A percentile compares a stretch with the other conserved stretches of the same genome.
Conservation (phyloP, 106 monocot genomes). For the Apostasia ramifera region DNA sequence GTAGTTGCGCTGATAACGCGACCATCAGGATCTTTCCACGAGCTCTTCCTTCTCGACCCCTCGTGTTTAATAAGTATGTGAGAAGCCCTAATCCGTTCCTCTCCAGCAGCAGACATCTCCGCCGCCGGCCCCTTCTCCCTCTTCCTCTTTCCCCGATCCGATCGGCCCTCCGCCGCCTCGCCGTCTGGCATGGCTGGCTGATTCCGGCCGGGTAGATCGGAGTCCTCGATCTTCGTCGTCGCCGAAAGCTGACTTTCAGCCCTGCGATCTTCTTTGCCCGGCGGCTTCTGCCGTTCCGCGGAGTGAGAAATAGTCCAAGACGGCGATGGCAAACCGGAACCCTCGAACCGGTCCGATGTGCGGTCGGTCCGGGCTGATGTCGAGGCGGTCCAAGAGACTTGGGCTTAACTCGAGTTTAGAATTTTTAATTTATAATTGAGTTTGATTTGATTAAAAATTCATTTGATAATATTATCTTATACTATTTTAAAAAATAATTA, state of each 20-base stretch:
- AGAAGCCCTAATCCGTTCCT: slow-evolving; percentile 38
- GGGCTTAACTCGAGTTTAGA: too few relatives aligned
- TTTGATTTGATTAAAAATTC: too few relatives aligned
- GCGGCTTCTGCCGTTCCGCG: too few relatives aligned
- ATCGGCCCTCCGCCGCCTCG: neutral
- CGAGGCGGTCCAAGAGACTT: too few relatives aligned
- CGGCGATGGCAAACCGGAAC: too few relatives aligned
- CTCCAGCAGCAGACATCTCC: slow-evolving; percentile 2
- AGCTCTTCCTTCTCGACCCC: slow-evolving; percentile 56
- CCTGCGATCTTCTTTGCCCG: too few relatives aligned
- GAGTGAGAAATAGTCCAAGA: too few relatives aligned
- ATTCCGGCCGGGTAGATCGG: neutral
- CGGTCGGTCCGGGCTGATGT: too few relatives aligned
- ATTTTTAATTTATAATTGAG: too few relatives aligned
- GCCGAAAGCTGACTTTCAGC: neutral
- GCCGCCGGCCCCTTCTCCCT: slow-evolving; percentile 3
- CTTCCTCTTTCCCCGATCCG: slow-evolving; percentile 4
- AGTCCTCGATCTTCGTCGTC: neutral
- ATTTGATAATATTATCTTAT: too few relatives aligned
- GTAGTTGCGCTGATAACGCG: slow-evolving; percentile 36
- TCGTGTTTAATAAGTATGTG: slow-evolving; percentile 71
- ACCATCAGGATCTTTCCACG: slow-evolving; percentile 71
- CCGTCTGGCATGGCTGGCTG: neutral
- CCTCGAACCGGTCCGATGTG: too few relatives aligned
- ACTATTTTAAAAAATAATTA: too few relatives aligned